A percentile compares a stretch with the other conserved stretches of the same genome.
phyloP scores from a whole-genome alignment of 129 eudicot species.

The Flaveria sonorensis region DNA sequence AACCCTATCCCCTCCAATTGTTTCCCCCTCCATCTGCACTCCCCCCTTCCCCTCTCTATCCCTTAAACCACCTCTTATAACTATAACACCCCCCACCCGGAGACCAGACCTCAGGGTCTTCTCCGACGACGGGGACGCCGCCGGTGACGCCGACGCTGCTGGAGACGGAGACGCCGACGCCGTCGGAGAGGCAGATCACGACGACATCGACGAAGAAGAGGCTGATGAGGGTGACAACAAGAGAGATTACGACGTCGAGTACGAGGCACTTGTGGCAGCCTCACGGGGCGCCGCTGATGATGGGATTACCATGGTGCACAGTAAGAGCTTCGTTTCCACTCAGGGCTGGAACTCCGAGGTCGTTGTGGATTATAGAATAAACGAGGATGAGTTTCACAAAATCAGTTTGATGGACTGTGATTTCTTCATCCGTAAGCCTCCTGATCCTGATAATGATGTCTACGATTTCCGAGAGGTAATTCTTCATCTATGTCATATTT shows the following conservation, averaged over 20 bases:
- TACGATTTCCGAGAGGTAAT: slow-evolving; percentile 90
- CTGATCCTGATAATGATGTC: slow-evolving; percentile 87
- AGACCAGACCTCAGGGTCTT: slow-evolving; percentile 49
- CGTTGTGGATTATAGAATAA: slow-evolving; percentile 78
- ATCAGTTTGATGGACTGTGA: slow-evolving; percentile 78
- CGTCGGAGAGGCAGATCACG: slow-evolving; percentile 50
- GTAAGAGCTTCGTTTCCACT: slow-evolving; percentile 64
- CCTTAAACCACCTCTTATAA: slow-evolving; percentile 12
- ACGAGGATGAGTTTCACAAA: slow-evolving; percentile 95
- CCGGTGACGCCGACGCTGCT: slow-evolving; percentile 41
- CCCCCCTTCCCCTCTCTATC: slow-evolving; percentile 17
- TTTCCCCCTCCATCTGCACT: slow-evolving; percentile 26
- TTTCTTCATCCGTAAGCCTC: slow-evolving; percentile 87
- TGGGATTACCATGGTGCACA: slow-evolving; percentile 54
- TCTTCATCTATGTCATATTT: background rate
- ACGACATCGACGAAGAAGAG: slow-evolving; percentile 86
- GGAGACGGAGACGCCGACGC: slow-evolving; percentile 62
- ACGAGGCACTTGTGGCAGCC: slow-evolving; percentile 44
- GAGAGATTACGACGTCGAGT: slow-evolving; percentile 81
- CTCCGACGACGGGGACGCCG: slow-evolving; percentile 74
- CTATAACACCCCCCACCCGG: background rate
- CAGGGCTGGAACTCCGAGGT: slow-evolving; percentile 91
- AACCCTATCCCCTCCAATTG: slow-evolving; percentile 19
- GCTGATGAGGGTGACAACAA: slow-evolving; percentile 78
- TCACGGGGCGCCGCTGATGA: slow-evolving; percentile 32